Base-by-base conservation (phyloP, 768 basidiomycete species). In the Crucibulum laeve region DNA sequence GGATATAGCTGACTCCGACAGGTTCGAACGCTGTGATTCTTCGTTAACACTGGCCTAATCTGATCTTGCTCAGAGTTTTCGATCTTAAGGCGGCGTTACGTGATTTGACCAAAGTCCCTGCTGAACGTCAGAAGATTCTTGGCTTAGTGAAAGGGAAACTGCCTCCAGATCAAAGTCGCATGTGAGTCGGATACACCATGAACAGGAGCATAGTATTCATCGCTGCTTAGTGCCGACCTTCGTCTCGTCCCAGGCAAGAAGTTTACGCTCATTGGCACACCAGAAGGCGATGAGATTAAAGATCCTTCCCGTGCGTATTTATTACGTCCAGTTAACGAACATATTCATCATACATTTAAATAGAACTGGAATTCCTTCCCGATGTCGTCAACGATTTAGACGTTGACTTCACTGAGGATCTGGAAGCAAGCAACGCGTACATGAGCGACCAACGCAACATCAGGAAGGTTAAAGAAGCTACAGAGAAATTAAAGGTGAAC, bases 241-340 rank as follows among this genome's bases (percentile, higher is more conserved):
- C 71, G 74, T 32, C 68, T 89, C 4, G 48, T 65, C 0, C 54
- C 67, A 14, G 79, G 82, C 37, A 83, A 82, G 69, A 89, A 84
- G 56, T 93, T 93, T 56, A 86, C 80, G n/a, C 69, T 92, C 8
- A 67, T 93, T 15, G 92, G 92, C 8, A 93, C 91, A 4, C 87
- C 89, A 1, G 79, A 89, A 62, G 89, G 89, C 24, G 74, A 85
- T 47, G 89, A 91, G 57, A 82, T 91, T 58, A 90, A 87, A 57
- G 88, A 90, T 62, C 87, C 85, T 7, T 74, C 78, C 6, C 65
- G 85, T 80, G 48, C 49, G 68, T 60, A 15, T 41, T 8, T 24
- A 1, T 34, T 18, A 25, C 40, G 15, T 38, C 2, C 5, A 7
- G 42, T 24, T 33, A 24, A 14, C 14, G 34, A 43, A 22, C 25